Base-by-base conservation (phyloP, 1,284 basidiomycete genomes). In the Fomes fomentarius region DNA sequence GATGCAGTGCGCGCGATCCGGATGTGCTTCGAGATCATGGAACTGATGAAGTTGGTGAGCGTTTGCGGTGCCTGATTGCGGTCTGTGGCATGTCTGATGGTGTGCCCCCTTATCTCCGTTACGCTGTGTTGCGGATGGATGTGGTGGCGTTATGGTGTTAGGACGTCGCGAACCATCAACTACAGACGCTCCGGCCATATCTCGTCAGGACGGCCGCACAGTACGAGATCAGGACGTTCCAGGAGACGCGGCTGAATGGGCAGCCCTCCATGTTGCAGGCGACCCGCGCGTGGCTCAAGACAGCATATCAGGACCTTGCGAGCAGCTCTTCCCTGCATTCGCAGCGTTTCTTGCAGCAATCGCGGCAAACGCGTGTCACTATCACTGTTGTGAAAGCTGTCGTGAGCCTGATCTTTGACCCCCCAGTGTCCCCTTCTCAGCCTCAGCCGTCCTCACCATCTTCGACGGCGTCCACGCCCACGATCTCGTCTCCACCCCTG, bases 151-250 rank as follows among this genome's bases (percentile, higher is more conserved):
- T 50, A 46, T 62, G 46, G 39, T 57, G 43, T 7, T 67, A 94
- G 93, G 94, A 97, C 71, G 94, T 96, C 62, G 94, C 94, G 35
- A 97, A 97, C 69, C 94, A 96, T 73, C 94, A 96, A 74, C 82
- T 96, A 19, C 89, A 94, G 69, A 87, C 91, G 26, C 80, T 95
- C 15, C 87, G 93, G 51, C 91, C 93, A 15, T 93, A 88, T 74
- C 82, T 97, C 56, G 82, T 93, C 63, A 84, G 88, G 57, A 87
- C 88, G 31, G 89, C 94, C 0, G 85, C 87, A 35, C 83, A 87
- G 42, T 93, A 93, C 66, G 94, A 96, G 72, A 80, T 87, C 61
- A 83, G 84, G 62, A 86, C 86, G 53, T 93, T 96, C 74, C 82
- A 84, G 67, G 81, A 82, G 60, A 76, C 75, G 66, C 73, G 74